Evolutionary conservation across 176 grass and related monocot species (phyloP).

Genomic region (Paspalum notatum): DNA sequence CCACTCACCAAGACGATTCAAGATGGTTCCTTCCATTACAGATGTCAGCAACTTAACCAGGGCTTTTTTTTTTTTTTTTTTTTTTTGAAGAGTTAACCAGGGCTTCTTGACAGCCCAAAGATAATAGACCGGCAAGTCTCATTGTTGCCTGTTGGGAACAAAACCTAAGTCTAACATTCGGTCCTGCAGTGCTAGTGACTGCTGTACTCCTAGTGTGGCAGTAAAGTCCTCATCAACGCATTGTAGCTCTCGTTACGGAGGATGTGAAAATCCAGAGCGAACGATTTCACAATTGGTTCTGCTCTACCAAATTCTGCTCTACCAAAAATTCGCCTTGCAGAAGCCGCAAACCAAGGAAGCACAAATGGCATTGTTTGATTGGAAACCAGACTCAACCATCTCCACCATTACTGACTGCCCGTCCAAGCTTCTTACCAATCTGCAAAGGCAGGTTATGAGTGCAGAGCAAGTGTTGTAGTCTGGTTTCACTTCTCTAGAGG

Average conservation of each 20-base stretch:
- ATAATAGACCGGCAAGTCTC: conserved; percentile 74
- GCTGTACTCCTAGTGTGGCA: conserved; percentile 49
- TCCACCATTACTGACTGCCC: conserved; percentile 58
- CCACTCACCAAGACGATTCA: conserved; percentile 1
- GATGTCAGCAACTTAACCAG: conserved; percentile 12
- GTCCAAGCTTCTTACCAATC: conserved; percentile 56
- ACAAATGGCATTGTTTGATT: conserved; percentile 59
- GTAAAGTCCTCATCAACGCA: conserved; percentile 60
- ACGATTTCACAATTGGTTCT: conserved; percentile 61
- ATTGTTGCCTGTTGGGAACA: conserved; percentile 66
- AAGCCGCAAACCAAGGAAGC: conserved; percentile 71
- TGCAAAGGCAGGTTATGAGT: conserved; percentile 69
- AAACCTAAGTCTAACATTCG: conserved; percentile 78
- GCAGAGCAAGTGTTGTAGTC: conserved; percentile 51
- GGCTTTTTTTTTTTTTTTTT: no score
- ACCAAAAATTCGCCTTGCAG: no score
- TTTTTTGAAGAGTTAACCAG: no score
- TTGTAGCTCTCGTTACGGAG: conserved; percentile 66
- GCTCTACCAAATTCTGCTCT: conserved; percentile 63
- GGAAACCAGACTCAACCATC: conserved; percentile 49
- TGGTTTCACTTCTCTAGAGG: conserved; percentile 49
- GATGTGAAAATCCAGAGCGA: conserved; percentile 63
- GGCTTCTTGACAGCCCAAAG: conserved; percentile 62
- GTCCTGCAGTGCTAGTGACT: conserved; percentile 61
- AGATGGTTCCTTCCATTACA: conserved; percentile 1